phyloP scores from a whole-genome alignment of 805 yeast species.

The Myxozyma neotropica region DNA sequence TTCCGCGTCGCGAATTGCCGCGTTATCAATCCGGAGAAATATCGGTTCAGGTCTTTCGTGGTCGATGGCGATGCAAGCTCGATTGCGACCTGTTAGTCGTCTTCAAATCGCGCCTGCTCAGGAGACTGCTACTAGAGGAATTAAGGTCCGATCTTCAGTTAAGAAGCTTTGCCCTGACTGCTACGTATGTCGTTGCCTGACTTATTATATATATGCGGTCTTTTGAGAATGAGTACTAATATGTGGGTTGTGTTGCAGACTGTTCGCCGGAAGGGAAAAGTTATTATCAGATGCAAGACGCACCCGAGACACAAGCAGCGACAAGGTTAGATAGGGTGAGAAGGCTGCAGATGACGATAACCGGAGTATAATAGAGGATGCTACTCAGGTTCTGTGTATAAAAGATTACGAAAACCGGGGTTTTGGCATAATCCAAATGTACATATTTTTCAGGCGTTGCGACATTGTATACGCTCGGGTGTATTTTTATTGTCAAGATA shows the following conservation, averaged over 20 bases:
- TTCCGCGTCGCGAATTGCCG: slow-evolving; percentile 14
- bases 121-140: slow-evolving; percentile 55
- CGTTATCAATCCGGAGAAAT: neutral
- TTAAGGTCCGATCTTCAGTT: slow-evolving; percentile 90
- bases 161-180: slow-evolving; percentile 93
- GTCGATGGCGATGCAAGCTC: slow-evolving; percentile 20
- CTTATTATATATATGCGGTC: slow-evolving; percentile 61
- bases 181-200: slow-evolving; percentile 68
- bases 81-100: neutral
- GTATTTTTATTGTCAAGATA: no score
- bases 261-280: slow-evolving; percentile 93
- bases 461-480: neutral
- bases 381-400: no score
- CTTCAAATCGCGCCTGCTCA: neutral
- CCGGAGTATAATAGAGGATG: no score
- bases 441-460: neutral
- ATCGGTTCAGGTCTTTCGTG: slow-evolving; percentile 19
- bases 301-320: slow-evolving; percentile 92
- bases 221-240: neutral
- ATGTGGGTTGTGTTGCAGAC: slow-evolving; percentile 45
- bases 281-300: slow-evolving; percentile 88
- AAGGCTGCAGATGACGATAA: no score
- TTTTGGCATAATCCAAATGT: neutral
- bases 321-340: slow-evolving; percentile 50
- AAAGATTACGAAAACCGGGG: no score